Conservation (phyloP, 192 early-diverging fungal species). For the Gaertneriomyces semiglobifer region DNA sequence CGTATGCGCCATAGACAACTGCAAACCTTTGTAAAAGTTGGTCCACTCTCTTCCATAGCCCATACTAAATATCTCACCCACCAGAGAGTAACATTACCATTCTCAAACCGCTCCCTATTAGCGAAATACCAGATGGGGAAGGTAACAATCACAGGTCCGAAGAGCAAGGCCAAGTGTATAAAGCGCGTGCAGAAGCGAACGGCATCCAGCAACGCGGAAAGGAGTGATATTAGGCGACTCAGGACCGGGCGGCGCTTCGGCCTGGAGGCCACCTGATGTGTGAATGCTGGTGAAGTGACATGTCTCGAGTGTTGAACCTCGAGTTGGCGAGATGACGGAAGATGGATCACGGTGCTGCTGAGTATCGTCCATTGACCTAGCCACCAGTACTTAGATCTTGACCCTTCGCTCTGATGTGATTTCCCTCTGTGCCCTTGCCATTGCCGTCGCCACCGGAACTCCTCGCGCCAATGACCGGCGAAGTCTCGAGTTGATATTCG, state of each 20-base stretch:
- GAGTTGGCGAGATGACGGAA: not conserved
- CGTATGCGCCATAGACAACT: not conserved
- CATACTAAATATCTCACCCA: constrained; percentile 79
- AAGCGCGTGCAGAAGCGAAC: constrained; percentile 17
- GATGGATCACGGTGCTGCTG: too few relatives aligned
- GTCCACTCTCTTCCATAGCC: constrained; percentile 82
- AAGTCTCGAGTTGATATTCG: too few relatives aligned
- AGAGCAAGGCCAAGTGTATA: constrained; percentile 23
- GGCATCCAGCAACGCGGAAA: not conserved
- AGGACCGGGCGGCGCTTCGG: not conserved
- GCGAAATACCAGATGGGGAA: constrained; percentile 31
- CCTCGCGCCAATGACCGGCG: too few relatives aligned
- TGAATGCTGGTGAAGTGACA: not conserved
- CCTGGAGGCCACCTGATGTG: not conserved
- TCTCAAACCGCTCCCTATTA: not conserved
- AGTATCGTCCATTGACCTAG: too few relatives aligned
- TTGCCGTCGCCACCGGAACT: too few relatives aligned
- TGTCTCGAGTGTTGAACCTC: not conserved
- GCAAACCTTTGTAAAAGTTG: constrained; percentile 89
- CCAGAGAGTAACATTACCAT: constrained; percentile 53
- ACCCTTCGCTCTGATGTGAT: too few relatives aligned
- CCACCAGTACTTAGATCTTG: too few relatives aligned
- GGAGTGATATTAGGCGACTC: not conserved
- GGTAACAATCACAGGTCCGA: constrained; percentile 29
- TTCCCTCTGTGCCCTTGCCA: too few relatives aligned